Conservation (phyloP, 495 filamentous ascomycete genomes). For the Baudoinia panamericana region DNA sequence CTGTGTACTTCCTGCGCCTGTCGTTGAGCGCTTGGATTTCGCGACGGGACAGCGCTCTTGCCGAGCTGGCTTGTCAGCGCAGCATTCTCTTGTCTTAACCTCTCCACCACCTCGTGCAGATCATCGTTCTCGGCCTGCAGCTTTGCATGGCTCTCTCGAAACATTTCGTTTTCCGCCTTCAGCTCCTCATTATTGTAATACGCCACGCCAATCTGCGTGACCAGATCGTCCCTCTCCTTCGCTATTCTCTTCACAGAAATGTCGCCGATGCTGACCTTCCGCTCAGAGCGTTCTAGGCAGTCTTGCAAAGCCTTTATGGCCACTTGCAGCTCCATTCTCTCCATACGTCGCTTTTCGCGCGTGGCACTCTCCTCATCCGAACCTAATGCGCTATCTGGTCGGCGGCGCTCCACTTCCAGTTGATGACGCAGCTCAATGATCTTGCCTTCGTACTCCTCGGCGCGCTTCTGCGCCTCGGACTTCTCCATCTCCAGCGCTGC, state of each 20-base stretch:
- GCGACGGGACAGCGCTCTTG: too few species aligned
- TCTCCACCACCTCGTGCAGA: constrained; percentile 9
- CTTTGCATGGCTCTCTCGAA: constrained; percentile 20
- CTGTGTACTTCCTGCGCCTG: not conserved
- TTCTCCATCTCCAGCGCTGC: constrained; percentile 47
- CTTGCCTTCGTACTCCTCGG: constrained; percentile 44
- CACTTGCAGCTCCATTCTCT: constrained; percentile 48
- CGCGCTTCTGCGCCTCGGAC: constrained; percentile 41
- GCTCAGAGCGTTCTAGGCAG: constrained; percentile 44
- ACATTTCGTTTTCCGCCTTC: constrained; percentile 33
- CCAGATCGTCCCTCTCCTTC: constrained; percentile 50
- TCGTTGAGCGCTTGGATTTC: not conserved
- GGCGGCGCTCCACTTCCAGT: constrained; percentile 33
- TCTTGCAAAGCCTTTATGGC: constrained; percentile 43
- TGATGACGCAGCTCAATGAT: constrained; percentile 42
- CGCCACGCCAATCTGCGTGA: constrained; percentile 50
- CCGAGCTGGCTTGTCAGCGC: not conserved
- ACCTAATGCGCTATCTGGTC: constrained; percentile 35
- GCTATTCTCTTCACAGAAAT: constrained; percentile 45
- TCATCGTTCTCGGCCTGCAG: constrained; percentile 6
- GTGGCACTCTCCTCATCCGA: constrained; percentile 30
- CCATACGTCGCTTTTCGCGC: constrained; percentile 32
- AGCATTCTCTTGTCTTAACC: constrained; percentile 4
- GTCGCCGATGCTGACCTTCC: constrained; percentile 47
- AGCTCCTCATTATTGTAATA: constrained; percentile 51